Percentiles rank a stretch among this genome's conserved stretches.
phyloP scores from a whole-genome alignment of 176 grass and related monocot genomes.

The Puccinellia tenuiflora region DNA sequence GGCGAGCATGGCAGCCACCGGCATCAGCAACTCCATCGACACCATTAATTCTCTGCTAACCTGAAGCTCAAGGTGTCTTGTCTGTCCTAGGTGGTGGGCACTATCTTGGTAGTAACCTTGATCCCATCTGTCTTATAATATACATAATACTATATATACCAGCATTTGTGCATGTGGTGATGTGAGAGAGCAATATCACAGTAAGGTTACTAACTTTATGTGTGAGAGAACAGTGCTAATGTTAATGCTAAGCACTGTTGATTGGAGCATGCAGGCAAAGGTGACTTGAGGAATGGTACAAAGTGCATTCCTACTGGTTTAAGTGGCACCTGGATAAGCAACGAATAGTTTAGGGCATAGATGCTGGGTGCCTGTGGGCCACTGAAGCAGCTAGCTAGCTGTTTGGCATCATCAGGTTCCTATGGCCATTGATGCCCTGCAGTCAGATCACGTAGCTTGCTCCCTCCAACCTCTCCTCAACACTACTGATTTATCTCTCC shows the following conservation, averaged over 20 bases:
- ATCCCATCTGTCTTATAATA: background rate
- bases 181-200: background rate
- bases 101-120: background rate
- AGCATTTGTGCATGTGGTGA: background rate
- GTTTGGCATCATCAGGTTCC: background rate
- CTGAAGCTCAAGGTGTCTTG: background rate
- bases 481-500: too few relatives aligned
- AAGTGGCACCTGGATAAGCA: slow-evolving; percentile 4
- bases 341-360: background rate
- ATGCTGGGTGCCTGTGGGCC: background rate
- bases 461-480: too few relatives aligned
- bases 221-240: background rate
- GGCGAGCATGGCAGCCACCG: slow-evolving; percentile 34
- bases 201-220: background rate
- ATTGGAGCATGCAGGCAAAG: background rate
- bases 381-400: background rate
- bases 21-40: slow-evolving; percentile 24
- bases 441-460: background rate
- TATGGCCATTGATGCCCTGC: background rate
- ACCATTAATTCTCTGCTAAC: background rate
- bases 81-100: background rate
- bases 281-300: slow-evolving; percentile 20
- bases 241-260: background rate
- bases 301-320: slow-evolving; percentile 9
- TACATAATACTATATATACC: background rate